phyloP scores from a whole-genome alignment of 2,329 filamentous ascomycete genomes.

The Dactylellina sp. region DNA sequence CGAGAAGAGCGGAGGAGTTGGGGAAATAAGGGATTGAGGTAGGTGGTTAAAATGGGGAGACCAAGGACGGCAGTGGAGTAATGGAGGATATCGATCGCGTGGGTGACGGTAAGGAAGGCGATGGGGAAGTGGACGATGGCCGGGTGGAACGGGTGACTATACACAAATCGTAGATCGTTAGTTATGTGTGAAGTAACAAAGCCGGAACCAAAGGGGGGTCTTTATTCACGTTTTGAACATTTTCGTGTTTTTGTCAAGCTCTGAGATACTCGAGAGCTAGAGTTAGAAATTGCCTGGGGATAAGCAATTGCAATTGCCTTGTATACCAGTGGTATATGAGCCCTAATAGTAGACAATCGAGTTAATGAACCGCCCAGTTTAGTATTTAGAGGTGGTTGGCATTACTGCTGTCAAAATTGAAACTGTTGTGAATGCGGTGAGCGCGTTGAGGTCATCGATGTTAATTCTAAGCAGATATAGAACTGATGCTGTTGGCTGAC shows the following conservation, averaged over 20 bases:
- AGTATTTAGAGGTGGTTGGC: too few species aligned
- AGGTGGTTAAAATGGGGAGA: slow-evolving; percentile 36
- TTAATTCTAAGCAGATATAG: slow-evolving; percentile 17
- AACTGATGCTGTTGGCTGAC: slow-evolving; percentile 39
- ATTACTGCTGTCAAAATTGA: too few species aligned
- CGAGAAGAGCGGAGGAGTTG: slow-evolving; percentile 39
- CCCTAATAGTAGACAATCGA: too few species aligned
- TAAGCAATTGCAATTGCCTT: too few species aligned
- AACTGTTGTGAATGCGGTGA: too few species aligned
- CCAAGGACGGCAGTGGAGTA: slow-evolving; percentile 34
- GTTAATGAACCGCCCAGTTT: too few species aligned
- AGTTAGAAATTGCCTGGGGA: too few species aligned
- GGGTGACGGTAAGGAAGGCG: slow-evolving; percentile 50
- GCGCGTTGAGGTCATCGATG: too few species aligned
- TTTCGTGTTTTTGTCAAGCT: not conserved
- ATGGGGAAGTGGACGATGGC: slow-evolving; percentile 56
- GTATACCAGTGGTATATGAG: too few species aligned
- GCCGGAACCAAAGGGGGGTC: not conserved
- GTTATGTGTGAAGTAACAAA: not conserved
- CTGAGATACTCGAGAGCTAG: not conserved
- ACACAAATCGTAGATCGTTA: not conserved
- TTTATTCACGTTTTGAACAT: slow-evolving; percentile 19
- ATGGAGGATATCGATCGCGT: slow-evolving; percentile 51
- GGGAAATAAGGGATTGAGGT: slow-evolving; percentile 31
- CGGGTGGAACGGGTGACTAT: slow-evolving; percentile 50